Percentiles rank a stretch among this genome's conserved stretches.
phyloP scores from a whole-genome alignment of 805 yeast species.

The Suhomyces sp. region DNA sequence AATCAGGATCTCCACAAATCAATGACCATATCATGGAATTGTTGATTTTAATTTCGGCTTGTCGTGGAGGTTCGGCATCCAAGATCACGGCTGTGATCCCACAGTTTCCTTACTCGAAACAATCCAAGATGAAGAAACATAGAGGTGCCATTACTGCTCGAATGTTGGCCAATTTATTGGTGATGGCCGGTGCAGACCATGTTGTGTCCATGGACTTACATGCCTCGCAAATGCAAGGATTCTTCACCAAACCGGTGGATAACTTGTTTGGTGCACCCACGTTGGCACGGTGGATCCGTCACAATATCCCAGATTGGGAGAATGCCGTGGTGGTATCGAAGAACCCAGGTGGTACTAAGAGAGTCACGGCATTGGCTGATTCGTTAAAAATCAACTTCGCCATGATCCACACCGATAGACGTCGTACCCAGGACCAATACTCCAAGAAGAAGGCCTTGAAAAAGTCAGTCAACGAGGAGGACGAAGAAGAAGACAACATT shows the following conservation, averaged over 20 bases:
- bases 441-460: constrained; percentile 41
- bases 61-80: constrained; percentile 97
- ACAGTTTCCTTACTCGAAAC: constrained; percentile 95
- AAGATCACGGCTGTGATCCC: constrained; percentile 97
- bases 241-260: constrained; percentile 95
- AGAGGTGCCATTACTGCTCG: constrained; percentile 98
- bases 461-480: constrained; percentile 39
- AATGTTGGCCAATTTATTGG: constrained; percentile 90
- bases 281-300: constrained; percentile 92
- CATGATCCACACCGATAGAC: constrained; percentile 97
- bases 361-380: constrained; percentile 98
- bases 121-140: constrained; percentile 97
- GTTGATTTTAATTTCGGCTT: constrained; percentile 88
- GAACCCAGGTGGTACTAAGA: constrained; percentile 98
- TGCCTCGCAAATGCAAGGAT: constrained; percentile 99
- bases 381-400: constrained; percentile 94
- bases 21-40: constrained; percentile 97
- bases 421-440: constrained; percentile 74
- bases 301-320: constrained; percentile 79
- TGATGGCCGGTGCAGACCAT: constrained; percentile 99
- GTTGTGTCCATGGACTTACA: constrained; percentile 95
- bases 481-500: constrained; percentile 65
- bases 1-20: constrained; percentile 81
- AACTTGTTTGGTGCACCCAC: constrained; percentile 96
- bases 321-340: constrained; percentile 96